These are phyloP conservation scores for Pyrus bretschneideri DNA, from an alignment of 306 rosid species.

Conservation along the genomic window DNA sequence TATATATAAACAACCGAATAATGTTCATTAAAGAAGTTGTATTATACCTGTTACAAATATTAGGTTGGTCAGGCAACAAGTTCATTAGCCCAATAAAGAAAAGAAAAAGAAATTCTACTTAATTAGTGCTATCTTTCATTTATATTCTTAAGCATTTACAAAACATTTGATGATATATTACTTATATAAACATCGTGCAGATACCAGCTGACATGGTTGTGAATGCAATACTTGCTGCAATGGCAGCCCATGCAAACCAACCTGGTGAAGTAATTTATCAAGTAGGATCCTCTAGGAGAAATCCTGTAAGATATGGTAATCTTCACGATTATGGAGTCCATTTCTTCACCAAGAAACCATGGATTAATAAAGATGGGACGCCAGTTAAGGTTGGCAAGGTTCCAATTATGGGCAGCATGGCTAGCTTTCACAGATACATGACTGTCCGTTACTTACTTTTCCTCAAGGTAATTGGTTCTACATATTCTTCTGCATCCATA, in stretches of 20 bases:
- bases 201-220: conserved; percentile 86
- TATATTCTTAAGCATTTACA: neutral
- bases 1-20: neutral
- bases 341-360: conserved; percentile 58
- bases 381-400: conserved; percentile 47
- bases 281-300: conserved; percentile 58
- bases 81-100: neutral
- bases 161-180: neutral
- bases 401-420: conserved; percentile 40
- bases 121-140: neutral
- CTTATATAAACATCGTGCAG: conserved; percentile 21
- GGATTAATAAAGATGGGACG: conserved; percentile 60
- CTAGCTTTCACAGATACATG: conserved; percentile 62
- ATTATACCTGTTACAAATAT: neutral
- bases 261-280: conserved; percentile 45
- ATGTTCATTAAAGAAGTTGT: neutral
- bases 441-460: conserved; percentile 53
- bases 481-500: neutral
- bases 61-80: neutral
- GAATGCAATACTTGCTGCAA: conserved; percentile 56
- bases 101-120: neutral
- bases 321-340: conserved; percentile 39
- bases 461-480: conserved; percentile 36
- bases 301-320: conserved; percentile 22
- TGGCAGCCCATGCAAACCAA: conserved; percentile 49